Evolutionary conservation across 1,139 yeast species (phyloP), one percentile per base, ranked within the genome.

Genomic region (Saccharomyces hybrid): DNA sequence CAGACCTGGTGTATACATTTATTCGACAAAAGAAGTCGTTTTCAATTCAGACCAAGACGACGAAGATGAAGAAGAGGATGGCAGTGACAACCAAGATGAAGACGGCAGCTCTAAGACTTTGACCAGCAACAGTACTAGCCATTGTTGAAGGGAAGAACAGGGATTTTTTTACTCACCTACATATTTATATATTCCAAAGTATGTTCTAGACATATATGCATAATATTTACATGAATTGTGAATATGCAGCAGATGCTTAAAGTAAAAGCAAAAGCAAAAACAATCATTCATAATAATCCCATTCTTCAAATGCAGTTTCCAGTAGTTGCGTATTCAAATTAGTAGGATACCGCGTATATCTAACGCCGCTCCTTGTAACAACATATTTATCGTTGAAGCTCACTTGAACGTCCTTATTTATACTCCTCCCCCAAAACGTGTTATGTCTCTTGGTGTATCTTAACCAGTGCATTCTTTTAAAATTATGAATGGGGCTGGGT

Each of bases 11-110:
- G 80, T 82, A n/a, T 83, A 75, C 64, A 76, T 83, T 0, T 83
- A 83, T 61, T 73, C 83, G 0, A 76, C 82, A 28, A 79, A 76
- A 57, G 81, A 81, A 56, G 83, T 82, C 2, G 76, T 76, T 2
- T 71, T 81, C 53, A 76, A 75, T 55, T 68, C 68, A 25, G 73
- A 70, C 34, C 63, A 55, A 16, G 61, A 57, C 47, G 51, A 55
- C 23, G 23, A 20, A 20, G 23, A 20, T 20, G 42, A 38, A 34
- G 11, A 38, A 5, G 23, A 34, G 23, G 20, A 34, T 34, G 41
- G 4, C n/a, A 7, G 5, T 5, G 20, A 34, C 41, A 34, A 34
- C 8, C 41, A 34, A 34, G 9, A 34, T 34, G 13, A 14, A n/a
- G 20, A 34, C 13, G 23, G 23, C 42, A 16, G 1, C 23, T 7